Percentiles rank a stretch among this genome's conserved stretches.
phyloP scores from a whole-genome alignment of 2,329 filamentous ascomycete genomes.

The Cercospora sesami region DNA sequence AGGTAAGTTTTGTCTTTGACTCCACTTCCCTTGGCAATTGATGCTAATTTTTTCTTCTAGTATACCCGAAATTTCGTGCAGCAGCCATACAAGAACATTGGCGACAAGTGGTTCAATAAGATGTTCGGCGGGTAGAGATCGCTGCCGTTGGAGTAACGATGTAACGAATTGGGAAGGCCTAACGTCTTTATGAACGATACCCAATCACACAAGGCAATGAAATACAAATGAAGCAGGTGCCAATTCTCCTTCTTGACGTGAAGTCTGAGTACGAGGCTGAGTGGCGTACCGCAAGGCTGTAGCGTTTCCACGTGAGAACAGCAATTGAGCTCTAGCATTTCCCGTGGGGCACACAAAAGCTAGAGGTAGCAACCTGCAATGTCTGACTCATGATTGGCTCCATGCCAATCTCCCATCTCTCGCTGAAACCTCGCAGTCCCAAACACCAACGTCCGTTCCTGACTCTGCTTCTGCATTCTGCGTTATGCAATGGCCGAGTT shows the following conservation, averaged over 20 bases:
- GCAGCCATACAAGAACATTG: slow-evolving; percentile 35
- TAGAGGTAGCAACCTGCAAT: background rate
- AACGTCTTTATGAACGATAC: background rate
- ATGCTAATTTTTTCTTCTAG: slow-evolving; percentile 13
- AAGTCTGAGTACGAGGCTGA: background rate
- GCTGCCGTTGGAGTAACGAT: background rate
- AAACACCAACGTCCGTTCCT: background rate
- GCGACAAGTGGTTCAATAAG: slow-evolving; percentile 48
- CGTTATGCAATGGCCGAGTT: background rate
- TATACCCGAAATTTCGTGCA: slow-evolving; percentile 29
- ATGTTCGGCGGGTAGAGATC: slow-evolving; percentile 41
- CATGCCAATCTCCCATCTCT: background rate
- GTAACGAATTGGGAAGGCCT: background rate
- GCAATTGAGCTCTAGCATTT: background rate
- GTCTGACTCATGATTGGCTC: slow-evolving; percentile 3
- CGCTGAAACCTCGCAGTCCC: background rate
- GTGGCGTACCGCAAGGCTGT: background rate
- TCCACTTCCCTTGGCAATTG: background rate
- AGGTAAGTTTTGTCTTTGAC: slow-evolving; percentile 46
- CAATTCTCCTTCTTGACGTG: background rate
- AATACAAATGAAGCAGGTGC: background rate
- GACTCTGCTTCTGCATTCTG: background rate
- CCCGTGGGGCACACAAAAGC: background rate
- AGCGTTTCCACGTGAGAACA: background rate
- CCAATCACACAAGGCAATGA: background rate